Percentiles rank a stretch among this genome's conserved stretches.
phyloP scores from a whole-genome alignment of 441 rosid species.

The Macaranga tanarius region DNA sequence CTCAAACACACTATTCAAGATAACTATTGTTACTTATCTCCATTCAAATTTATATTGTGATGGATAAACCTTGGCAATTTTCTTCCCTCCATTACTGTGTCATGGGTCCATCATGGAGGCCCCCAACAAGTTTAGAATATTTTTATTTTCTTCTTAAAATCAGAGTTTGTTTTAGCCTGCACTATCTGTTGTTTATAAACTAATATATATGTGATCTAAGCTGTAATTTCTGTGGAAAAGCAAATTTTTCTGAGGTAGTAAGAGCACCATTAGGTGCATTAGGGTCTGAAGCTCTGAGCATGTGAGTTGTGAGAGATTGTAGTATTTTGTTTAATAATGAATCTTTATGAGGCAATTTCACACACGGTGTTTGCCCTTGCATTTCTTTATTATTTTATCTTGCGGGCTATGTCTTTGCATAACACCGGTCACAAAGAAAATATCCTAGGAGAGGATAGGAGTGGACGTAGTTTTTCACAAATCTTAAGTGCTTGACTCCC shows the following conservation, averaged over 20 bases:
- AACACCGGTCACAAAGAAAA: background rate
- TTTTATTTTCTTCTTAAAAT: background rate
- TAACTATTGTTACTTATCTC: background rate
- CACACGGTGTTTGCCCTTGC: too few species aligned
- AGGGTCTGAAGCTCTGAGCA: too few species aligned
- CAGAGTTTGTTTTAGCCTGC: background rate
- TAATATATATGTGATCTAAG: background rate
- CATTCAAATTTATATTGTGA: background rate
- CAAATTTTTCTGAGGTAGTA: background rate
- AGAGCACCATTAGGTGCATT: background rate
- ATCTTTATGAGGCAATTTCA: too few species aligned
- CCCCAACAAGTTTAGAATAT: background rate
- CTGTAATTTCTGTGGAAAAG: background rate
- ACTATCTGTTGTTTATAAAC: background rate
- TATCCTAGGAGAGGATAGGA: too few species aligned
- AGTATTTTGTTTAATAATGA: too few species aligned
- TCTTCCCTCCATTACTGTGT: background rate
- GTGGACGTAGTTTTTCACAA: background rate
- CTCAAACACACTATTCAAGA: constrained; percentile 1
- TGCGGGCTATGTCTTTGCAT: background rate
- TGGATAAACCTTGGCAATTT: background rate
- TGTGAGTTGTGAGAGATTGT: too few species aligned
- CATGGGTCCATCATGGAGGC: background rate
- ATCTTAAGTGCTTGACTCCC: background rate
- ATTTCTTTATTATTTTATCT: too few species aligned